Evolutionary conservation across 352 stramenopile genomes (phyloP).

Genomic region (Phytophthora lateralis): DNA sequence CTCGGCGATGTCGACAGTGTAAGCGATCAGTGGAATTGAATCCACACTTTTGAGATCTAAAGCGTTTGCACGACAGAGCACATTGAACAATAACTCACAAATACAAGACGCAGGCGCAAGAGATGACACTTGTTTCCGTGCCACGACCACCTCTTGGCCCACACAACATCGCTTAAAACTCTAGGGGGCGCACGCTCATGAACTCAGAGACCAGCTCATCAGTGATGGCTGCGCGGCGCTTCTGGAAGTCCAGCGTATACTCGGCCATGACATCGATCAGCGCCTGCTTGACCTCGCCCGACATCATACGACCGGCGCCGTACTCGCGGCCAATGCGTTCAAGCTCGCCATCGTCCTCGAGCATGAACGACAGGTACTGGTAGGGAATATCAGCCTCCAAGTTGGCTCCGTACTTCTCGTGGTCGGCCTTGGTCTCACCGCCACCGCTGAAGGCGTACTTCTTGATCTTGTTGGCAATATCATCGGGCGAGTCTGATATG

Average conservation of each 20-base stretch:
- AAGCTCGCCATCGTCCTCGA: conserved; percentile 98
- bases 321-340: conserved; percentile 95
- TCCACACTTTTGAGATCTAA: conserved; percentile 21
- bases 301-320: conserved; percentile 95
- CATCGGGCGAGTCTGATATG: conserved; percentile 97
- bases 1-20: conserved; percentile 23
- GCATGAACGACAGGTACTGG: conserved; percentile 99
- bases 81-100: conserved; percentile 24
- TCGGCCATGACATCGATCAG: conserved; percentile 94
- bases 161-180: conserved; percentile 76
- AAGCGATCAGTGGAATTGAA: conserved; percentile 20
- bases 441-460: conserved; percentile 93
- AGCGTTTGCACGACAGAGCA: conserved; percentile 17
- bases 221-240: conserved; percentile 92
- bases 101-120: conserved; percentile 21
- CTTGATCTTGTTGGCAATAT: conserved; percentile 95
- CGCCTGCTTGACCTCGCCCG: conserved; percentile 97
- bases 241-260: conserved; percentile 96
- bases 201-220: conserved; percentile 97
- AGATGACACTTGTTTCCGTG: conserved; percentile 20
- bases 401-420: conserved; percentile 98
- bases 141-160: conserved; percentile 6
- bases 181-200: conserved; percentile 94
- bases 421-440: conserved; percentile 97
- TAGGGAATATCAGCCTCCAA: conserved; percentile 98